Evolutionary conservation across 345 rosid species (phyloP).

Genomic region (Nasturtium officinale): DNA sequence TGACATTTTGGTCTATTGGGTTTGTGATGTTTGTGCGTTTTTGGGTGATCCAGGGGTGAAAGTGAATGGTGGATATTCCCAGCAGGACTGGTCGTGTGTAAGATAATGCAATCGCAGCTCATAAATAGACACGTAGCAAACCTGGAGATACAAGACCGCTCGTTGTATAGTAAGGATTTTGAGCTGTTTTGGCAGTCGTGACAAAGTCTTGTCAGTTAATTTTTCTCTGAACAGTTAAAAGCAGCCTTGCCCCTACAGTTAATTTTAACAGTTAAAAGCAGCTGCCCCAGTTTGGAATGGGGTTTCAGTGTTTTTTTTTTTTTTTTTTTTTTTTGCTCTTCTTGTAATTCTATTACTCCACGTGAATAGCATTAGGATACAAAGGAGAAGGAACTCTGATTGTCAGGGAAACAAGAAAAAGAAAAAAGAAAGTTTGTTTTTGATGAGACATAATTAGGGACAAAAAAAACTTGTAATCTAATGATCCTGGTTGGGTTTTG

Average conservation of each 20-base stretch:
- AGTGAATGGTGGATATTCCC: conserved; percentile 99
- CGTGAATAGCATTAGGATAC: conserved; percentile 42
- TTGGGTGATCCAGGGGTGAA: conserved; percentile 80
- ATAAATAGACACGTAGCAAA: conserved; percentile 94
- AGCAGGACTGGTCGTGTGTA: conserved; percentile 83
- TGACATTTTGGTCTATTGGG: background rate
- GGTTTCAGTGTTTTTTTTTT: conserved; percentile 21
- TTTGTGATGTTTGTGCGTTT: conserved; percentile 19
- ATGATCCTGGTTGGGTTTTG: conserved; percentile 25
- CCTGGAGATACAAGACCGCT: conserved; percentile 98
- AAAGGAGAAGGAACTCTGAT: conserved; percentile 37
- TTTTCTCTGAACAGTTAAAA: conserved; percentile 22
- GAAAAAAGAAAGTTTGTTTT: conserved; percentile 23
- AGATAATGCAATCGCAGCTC: conserved; percentile 87
- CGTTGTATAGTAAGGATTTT: conserved; percentile 84
- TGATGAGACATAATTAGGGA: conserved; percentile 29
- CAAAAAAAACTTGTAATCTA: conserved; percentile 25
- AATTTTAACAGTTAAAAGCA: conserved; percentile 8
- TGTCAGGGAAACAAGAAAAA: conserved; percentile 5
- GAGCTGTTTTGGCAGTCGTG: conserved; percentile 97
- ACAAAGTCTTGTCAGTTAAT: conserved; percentile 40
- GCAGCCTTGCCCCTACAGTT: background rate
- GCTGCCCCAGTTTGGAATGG: conserved; percentile 16
- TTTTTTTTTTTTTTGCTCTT: conserved; percentile 19
- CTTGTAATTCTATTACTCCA: conserved; percentile 42